phyloP scores from a whole-genome alignment of 805 yeast genomes.

The Yamadazyma nakazawae region DNA sequence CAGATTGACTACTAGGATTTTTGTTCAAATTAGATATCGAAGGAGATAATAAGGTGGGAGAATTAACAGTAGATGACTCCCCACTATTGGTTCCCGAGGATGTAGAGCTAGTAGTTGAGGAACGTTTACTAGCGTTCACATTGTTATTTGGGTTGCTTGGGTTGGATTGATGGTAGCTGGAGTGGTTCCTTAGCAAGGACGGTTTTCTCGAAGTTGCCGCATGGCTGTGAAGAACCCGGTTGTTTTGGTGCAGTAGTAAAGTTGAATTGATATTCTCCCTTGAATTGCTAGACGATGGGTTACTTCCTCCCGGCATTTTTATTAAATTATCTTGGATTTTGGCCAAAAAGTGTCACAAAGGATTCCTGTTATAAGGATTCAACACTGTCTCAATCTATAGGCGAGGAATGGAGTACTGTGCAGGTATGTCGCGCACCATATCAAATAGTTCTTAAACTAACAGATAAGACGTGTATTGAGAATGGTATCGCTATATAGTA shows the following conservation, averaged over 20 bases:
- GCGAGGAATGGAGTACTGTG: not conserved
- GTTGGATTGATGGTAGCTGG: constrained; percentile 7
- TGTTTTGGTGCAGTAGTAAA: constrained; percentile 5
- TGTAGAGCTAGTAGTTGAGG: constrained; percentile 4
- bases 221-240: constrained; percentile 4
- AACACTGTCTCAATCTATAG: not conserved
- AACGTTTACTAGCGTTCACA: not conserved
- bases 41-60: constrained; percentile 8
- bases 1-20: not conserved
- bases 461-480: not conserved
- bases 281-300: not conserved
- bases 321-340: not conserved
- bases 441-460: not conserved
- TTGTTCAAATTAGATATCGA: not conserved
- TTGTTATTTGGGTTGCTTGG: constrained; percentile 1
- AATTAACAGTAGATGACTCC: constrained; percentile 9
- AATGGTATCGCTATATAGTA: constrained; percentile 33
- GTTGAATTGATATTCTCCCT: constrained; percentile 8
- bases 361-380: constrained; percentile 1
- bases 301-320: constrained; percentile 3
- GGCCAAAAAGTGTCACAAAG: not conserved
- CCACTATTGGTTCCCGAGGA: constrained; percentile 11
- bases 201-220: constrained; percentile 14
- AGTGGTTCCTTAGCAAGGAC: constrained; percentile 15
- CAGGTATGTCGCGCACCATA: constrained; percentile 1